Base-by-base conservation (phyloP, 371 early-diverging fungal genomes). In the Mucor velutinosus region DNA sequence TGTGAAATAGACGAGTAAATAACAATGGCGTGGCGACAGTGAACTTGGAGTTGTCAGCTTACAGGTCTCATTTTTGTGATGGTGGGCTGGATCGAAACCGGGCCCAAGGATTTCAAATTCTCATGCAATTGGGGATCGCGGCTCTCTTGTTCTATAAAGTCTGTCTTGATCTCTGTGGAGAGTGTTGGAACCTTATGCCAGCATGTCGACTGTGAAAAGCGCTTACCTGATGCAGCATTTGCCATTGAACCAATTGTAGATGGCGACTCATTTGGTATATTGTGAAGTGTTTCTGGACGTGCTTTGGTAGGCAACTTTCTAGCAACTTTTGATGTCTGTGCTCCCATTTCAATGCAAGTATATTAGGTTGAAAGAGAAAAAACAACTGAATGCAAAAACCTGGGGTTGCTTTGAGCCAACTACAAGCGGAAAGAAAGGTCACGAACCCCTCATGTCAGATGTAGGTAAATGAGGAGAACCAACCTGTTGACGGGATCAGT, bases 301-400 rank as follows among this genome's bases (percentile, higher is more conserved):
- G 76, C 71, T 41, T 77, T 69, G 39, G 73, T 72, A 4, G 82
- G 82, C 17, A 79, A 66, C 57, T 75, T 74, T 66, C 82, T 74
- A 17, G 65, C 75, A 58, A 71, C 76, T 57, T 82, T 77, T 29
- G 82, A 82, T 12, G 78, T 69, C 62, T 77, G 77, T 47, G 82
- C 79, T 61, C 82, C 82, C 82, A 82, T 82, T 57, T 56, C 17
- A 32, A 56, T 56, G 56, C 7, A 56, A 56, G 56, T 2, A 7
- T 43, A 4, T 15, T 30, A 6, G 30, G 2, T 33, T 33, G 33
- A n/a, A 45, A 19, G 17, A 45, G 23, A 51, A 51, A 7, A 51
- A 51, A 51, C 37, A 33, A 33, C 33, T 1, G 11, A 10, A 49
- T 23, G 23, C 10, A 49, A 49, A 49, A 51, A 51, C 51, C 51